Base-by-base conservation (phyloP, 140 eudicot genomes). In the Cichorium intybus region DNA sequence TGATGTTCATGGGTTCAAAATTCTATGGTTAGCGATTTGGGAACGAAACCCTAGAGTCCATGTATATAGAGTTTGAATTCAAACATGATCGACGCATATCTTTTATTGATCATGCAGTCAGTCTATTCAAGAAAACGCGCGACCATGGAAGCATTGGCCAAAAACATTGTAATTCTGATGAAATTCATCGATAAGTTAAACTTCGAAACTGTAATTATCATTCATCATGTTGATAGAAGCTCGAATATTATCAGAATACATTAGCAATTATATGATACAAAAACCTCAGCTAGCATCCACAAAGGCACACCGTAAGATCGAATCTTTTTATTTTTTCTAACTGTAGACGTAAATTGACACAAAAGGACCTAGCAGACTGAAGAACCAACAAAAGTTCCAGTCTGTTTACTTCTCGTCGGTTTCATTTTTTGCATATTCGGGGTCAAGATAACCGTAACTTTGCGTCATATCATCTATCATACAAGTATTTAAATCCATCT, bases 301-400 rank as follows among this genome's bases (percentile, higher is more conserved):
- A 16, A 48, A 46, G 46, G 39, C 48, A 69, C 41, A 7, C 62
- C 45, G 24, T 24, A 26, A 65, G 21, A 70, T 24, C 11, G 4
- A 54, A 69, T 47, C 48, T n/a, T 61, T 37, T 71, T 48, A 71
- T 71, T 71, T 23, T 72, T 62, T 16, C 29, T 41, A 39, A 53
- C 51, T 56, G 45, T 71, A 61, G 10, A 29, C 15, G 21, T 8
- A 26, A 33, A 57, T 20, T 10, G n/a, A 37, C 18, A 34, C 22
- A 66, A 22, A 54, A 3, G 26, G 14, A 39, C 46, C 14, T 27
- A 35, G 2, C 33, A 4, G 12, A 70, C 12, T 5, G 16, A 43
- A 35, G 1, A 60, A 48, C 33, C 9, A 35, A 60, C 53, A 21
- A 37, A 41, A 49, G 26, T 49, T 17, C 21, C 33, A 48, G 49